Evolutionary conservation across 2,329 filamentous ascomycete genomes (phyloP).

Genomic region (Apiospora koreana): DNA sequence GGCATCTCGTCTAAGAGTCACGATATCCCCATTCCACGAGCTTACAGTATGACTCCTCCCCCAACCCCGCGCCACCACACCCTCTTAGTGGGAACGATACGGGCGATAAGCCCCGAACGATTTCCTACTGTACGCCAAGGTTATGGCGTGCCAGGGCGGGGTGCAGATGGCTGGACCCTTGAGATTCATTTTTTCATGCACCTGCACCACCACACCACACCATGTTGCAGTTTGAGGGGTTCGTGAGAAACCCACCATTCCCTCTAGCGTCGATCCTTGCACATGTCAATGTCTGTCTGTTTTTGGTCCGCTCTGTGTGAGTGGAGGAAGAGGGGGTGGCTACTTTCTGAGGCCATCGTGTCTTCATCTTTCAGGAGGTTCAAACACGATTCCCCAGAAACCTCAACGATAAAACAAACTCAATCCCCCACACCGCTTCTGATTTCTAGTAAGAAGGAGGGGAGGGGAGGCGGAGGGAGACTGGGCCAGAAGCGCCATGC

Average conservation of each 20-base stretch:
- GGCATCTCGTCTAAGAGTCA: not conserved
- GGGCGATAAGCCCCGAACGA: constrained; percentile 1
- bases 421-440: not conserved
- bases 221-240: not conserved
- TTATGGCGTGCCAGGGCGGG: not conserved
- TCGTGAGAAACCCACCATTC: not conserved
- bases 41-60: not conserved
- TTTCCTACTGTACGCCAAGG: not conserved
- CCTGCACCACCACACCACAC: not conserved
- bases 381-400: not conserved
- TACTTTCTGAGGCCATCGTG: not conserved
- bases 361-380: not conserved
- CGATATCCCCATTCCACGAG: not conserved
- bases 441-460: not conserved
- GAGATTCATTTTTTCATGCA: not conserved
- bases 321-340: not conserved
- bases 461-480: not conserved
- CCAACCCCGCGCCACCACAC: constrained; percentile 4
- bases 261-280: not conserved
- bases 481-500: not conserved
- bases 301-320: not conserved
- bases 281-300: not conserved
- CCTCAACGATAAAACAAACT: not conserved
- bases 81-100: not conserved
- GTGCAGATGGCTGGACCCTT: constrained; percentile 5